Evolutionary conservation across 2,329 filamentous ascomycete genomes (phyloP).

Genomic region (Neofusicoccum umdonicola): DNA sequence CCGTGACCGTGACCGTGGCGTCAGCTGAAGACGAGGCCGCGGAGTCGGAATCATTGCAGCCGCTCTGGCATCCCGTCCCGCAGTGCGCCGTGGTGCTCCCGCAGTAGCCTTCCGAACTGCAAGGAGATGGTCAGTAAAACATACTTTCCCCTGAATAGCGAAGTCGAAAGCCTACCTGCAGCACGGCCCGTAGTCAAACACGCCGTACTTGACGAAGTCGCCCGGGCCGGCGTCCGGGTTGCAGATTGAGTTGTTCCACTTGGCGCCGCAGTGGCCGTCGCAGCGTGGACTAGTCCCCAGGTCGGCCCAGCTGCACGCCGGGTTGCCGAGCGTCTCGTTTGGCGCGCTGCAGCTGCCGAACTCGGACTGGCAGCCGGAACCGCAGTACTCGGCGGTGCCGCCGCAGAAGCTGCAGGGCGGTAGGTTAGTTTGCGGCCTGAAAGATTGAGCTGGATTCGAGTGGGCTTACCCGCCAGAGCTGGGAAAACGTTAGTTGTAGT

Average conservation of each 20-base stretch:
- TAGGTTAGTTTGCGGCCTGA: no score
- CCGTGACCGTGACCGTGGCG: slow-evolving; percentile 6
- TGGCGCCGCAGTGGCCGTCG: slow-evolving; percentile 13
- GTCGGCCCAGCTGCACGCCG: slow-evolving; percentile 11
- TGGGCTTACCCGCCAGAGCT: not conserved
- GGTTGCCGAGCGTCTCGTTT: slow-evolving; percentile 9
- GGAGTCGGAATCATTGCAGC: not conserved
- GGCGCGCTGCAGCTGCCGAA: slow-evolving; percentile 6
- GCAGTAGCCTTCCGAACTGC: slow-evolving; percentile 1
- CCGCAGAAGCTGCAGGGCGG: slow-evolving; percentile 4
- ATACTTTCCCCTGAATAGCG: no score
- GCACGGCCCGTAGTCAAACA: slow-evolving; percentile 13
- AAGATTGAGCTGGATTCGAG: no score
- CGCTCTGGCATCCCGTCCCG: slow-evolving; percentile 6
- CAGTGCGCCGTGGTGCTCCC: slow-evolving; percentile 1
- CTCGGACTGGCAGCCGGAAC: not conserved
- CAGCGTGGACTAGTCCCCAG: slow-evolving; percentile 12
- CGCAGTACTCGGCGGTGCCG: not conserved
- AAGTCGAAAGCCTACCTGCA: not conserved
- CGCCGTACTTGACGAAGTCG: slow-evolving; percentile 3
- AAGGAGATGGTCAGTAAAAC: not conserved
- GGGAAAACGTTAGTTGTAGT: not conserved
- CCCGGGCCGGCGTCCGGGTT: not conserved
- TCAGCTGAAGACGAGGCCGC: not conserved
- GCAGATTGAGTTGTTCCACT: slow-evolving; percentile 9